These are phyloP conservation scores for Nothophoma quercina DNA, from an alignment of 2,329 filamentous ascomycete species.

Conservation along the genomic window DNA sequence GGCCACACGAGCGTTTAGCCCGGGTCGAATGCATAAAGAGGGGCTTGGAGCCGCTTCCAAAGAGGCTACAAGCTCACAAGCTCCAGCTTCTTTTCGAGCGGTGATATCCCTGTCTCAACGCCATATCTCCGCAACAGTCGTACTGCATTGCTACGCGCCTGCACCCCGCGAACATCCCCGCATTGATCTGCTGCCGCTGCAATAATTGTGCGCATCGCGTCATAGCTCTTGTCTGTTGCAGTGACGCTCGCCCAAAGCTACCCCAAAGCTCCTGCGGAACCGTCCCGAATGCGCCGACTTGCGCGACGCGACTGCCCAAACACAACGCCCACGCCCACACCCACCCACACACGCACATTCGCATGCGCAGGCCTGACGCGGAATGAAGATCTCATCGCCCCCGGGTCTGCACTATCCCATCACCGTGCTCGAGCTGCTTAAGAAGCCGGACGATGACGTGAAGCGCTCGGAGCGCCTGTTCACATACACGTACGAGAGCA, in stretches of 20 bases:
- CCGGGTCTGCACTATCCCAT: conserved; percentile 84
- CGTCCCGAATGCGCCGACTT: conserved; percentile 43
- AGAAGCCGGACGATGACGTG: conserved; percentile 76
- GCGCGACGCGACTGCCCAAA: conserved; percentile 38
- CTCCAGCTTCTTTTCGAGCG: conserved; percentile 10
- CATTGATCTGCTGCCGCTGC: background rate
- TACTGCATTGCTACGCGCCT: conserved; percentile 8
- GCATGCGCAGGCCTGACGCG: conserved; percentile 44
- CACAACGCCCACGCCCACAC: conserved; percentile 15
- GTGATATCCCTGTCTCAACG: conserved; percentile 8
- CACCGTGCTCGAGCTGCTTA: conserved; percentile 85
- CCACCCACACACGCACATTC: conserved; percentile 14
- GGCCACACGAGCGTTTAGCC: too few relatives aligned
- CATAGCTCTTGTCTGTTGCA: conserved; percentile 8
- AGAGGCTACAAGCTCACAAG: conserved; percentile 11
- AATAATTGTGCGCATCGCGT: conserved; percentile 1
- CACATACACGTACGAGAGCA: conserved; percentile 85
- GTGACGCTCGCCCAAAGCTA: conserved; percentile 22
- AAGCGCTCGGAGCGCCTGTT: conserved; percentile 80
- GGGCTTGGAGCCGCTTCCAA: conserved; percentile 7
- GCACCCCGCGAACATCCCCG: conserved; percentile 3
- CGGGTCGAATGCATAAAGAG: too few relatives aligned
- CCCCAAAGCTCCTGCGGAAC: conserved; percentile 15
- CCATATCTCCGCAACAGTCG: conserved; percentile 11
- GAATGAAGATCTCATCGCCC: conserved; percentile 60